Evolutionary conservation across 768 basidiomycete genomes (phyloP), one percentile per base, ranked within the genome.

Genomic region (Tephrocybe rancida): DNA sequence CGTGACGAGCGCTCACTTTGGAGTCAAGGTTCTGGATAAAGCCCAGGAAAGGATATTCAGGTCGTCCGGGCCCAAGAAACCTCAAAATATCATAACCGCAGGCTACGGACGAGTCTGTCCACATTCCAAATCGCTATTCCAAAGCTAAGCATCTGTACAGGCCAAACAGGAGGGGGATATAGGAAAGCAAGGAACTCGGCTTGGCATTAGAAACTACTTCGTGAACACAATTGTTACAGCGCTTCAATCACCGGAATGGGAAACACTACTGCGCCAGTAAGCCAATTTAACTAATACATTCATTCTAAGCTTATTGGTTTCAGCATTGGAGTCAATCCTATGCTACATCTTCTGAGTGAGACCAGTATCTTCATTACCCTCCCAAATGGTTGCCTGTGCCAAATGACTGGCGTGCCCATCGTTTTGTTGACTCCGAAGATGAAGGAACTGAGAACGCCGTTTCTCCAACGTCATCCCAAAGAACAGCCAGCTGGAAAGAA

Each of bases 361-460:
- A 86, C 87, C 0, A 88, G 84, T 9, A 56, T 95, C 16, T 98
- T 94, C 65, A 63, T 88, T 14, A 74, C 88, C 2, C 69, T 97
- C 19, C 88, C 89, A 0, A 96, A 97, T 62, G 85, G 83, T 18
- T 95, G 92, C 63, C 79, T 87, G 32, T 89, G 89, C 56, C 95
- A 98, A 67, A 66, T 97, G 52, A 83, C 87, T 0, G 95, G 95
- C 3, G 74, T 76, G 30, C 86, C 90, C 0, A 66, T 96, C 21
- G 72, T 84, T 58, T 70, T 60, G 26, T 18, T 52, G 32, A 43
- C 26, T 25, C 43, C 57, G 3, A 52, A 46, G 24, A 30, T 34
- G 14, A 51, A 27, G 18, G 18, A 52, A 13, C 7, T 37, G 2
- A 25, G 16, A 22, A 14, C 35, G 7, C 13, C 30, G 30, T 19